phyloP scores from a whole-genome alignment of 768 basidiomycete species.

The Boletus tylopilopsis region DNA sequence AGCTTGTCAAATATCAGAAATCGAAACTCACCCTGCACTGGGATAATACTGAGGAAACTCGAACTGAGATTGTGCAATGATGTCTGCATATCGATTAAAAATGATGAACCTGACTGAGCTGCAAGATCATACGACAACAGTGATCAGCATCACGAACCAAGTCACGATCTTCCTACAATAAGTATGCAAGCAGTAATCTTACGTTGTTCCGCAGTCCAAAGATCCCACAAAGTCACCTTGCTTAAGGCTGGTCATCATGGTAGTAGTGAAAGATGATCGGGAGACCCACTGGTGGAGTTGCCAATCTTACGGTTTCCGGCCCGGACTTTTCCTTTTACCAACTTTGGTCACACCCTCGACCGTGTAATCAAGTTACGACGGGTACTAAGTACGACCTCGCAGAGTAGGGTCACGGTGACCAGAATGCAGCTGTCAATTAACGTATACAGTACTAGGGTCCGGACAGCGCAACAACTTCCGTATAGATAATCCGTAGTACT shows the following conservation, averaged over 20 bases:
- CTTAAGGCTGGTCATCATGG: conserved; percentile 39
- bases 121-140: conserved; percentile 2
- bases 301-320: too few relatives aligned
- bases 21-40: conserved; percentile 62
- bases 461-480: neutral
- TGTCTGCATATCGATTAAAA: conserved; percentile 83
- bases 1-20: neutral
- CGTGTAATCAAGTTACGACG: too few relatives aligned
- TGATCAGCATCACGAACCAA: neutral
- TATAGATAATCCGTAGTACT: neutral
- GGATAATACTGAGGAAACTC: conserved; percentile 96
- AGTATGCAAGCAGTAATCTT: conserved; percentile 28
- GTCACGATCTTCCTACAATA: neutral
- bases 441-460: neutral
- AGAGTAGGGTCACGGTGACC: neutral
- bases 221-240: conserved; percentile 86
- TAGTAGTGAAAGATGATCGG: neutral
- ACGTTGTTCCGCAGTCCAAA: conserved; percentile 95
- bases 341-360: too few relatives aligned
- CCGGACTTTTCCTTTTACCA: too few relatives aligned
- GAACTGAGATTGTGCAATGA: conserved; percentile 83
- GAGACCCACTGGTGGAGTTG: conserved; percentile 4
- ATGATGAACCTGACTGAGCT: conserved; percentile 91
- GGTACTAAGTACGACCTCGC: too few relatives aligned
- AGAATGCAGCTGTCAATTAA: neutral